A percentile compares a stretch with the other conserved stretches of the same genome.
phyloP scores from a whole-genome alignment of 2,329 filamentous ascomycete genomes.

The Colletotrichum phormii region DNA sequence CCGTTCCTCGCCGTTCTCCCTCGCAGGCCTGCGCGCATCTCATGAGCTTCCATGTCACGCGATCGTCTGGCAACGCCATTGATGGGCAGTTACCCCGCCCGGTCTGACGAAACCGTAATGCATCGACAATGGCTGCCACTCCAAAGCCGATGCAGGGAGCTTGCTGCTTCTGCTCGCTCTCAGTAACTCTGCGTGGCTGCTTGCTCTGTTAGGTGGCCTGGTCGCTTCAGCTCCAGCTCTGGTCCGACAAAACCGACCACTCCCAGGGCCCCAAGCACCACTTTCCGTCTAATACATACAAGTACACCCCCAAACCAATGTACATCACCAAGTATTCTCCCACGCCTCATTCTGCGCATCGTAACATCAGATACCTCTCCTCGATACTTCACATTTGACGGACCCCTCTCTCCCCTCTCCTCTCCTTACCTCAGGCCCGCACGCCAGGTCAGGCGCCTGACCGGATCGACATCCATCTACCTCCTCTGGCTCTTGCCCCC shows the following conservation, averaged over 20 bases:
- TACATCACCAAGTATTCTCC: constrained; percentile 10
- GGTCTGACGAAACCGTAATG: constrained; percentile 39
- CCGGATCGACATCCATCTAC: constrained; percentile 30
- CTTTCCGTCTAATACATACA: neutral
- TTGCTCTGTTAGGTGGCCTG: neutral
- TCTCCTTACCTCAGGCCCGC: constrained; percentile 18
- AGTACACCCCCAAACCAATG: neutral
- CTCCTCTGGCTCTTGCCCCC: constrained; percentile 4
- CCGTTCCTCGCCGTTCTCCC: constrained; percentile 8
- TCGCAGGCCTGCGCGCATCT: neutral
- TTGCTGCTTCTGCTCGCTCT: neutral
- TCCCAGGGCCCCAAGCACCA: neutral
- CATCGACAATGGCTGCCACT: constrained; percentile 12
- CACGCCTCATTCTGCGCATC: neutral
- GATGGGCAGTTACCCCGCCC: constrained; percentile 36
- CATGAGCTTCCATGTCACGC: constrained; percentile 32
- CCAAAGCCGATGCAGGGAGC: neutral
- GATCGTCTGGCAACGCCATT: constrained; percentile 35
- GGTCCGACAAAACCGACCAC: neutral
- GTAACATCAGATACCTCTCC: constrained; percentile 3
- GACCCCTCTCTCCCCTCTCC: constrained; percentile 17
- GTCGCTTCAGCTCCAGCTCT: neutral
- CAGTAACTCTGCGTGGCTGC: neutral
- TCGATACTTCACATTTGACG: neutral
- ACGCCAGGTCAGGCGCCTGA: constrained; percentile 24